Evolutionary conservation across 306 rosid species (phyloP), one percentile per base, ranked within the genome.

Genomic region (Malus sieversii): DNA sequence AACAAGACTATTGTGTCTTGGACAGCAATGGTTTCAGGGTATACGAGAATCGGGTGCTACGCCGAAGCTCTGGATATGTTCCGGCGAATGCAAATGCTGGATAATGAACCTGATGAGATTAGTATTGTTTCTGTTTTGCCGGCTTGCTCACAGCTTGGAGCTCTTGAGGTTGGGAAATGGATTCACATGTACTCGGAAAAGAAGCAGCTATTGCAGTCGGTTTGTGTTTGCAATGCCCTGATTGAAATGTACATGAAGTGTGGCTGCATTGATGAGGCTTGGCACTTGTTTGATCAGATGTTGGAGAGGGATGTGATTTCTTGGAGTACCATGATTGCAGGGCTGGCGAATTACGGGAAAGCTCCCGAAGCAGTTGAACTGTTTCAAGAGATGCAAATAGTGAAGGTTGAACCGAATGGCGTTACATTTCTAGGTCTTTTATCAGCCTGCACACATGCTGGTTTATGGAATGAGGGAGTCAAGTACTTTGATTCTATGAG

Each of bases 91-190:
- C 89, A 92, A 79, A 77, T 70, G 84, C 80, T 69, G 69, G 96
- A 90, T 22, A 78, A 86, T 58, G 91, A 87, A 30, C 90, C 92
- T 9, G 97, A 94, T 78, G 90, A 88, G 87, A 83, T 94, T 33
- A 86, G 96, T 76, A 48, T 94, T 74, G 73, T 92, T 30, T 78
- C 95, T 32, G 93, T 86, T 71, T 75, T 90, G 71, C 98, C 96
- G 0, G 92, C 93, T 0, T 94, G 98, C 80, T 89, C 93, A 0
- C 90, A 90, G 66, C 91, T 89, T 52, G 96, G 97, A 40, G 91
- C 96, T 61, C 90, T 94, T 44, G 93, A 92, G 81, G 85, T 85
- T 55, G 97, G 98, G 77, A 92, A 88, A 73, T 89, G 90, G 96
- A 90, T 94, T 81, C 97, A 90, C 78, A 78, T 77, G 72, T 90